Conservation (phyloP, 2,329 filamentous ascomycete species). For the Claviceps sp. region DNA sequence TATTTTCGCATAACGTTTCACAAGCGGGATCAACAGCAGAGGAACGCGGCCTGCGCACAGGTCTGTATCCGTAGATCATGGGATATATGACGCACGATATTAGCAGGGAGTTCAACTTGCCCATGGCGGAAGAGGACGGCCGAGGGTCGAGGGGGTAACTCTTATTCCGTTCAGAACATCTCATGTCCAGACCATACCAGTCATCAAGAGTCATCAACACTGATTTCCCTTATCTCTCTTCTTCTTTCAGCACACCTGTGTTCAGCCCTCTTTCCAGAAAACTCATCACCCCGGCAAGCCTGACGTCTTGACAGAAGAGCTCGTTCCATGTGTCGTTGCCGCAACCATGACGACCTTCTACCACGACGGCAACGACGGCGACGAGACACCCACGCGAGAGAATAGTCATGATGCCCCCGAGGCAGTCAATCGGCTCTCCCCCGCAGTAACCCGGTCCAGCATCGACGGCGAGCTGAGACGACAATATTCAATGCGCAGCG, state of each 20-base stretch:
- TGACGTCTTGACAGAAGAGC: background rate
- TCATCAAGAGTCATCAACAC: too few species aligned
- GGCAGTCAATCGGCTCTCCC: background rate
- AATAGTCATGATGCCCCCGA: conserved; percentile 2
- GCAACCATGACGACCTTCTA: background rate
- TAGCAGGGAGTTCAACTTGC: background rate
- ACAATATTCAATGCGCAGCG: background rate
- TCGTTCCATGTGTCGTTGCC: background rate
- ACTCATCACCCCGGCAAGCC: background rate
- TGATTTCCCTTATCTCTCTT: too few species aligned
- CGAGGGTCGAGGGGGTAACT: background rate
- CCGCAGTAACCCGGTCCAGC: background rate
- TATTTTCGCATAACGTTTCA: too few species aligned
- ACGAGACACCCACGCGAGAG: background rate
- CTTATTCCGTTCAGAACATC: too few species aligned
- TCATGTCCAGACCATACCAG: too few species aligned
- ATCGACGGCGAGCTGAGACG: background rate
- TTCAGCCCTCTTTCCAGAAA: too few species aligned
- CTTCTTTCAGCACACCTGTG: too few species aligned
- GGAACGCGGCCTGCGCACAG: too few species aligned
- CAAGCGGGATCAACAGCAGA: too few species aligned
- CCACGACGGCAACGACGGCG: background rate
- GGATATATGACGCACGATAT: background rate
- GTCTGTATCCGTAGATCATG: too few species aligned
- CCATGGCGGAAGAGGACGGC: background rate